Conservation (phyloP, 805 yeast species). For the Sungouiozyma ichnusensis region DNA sequence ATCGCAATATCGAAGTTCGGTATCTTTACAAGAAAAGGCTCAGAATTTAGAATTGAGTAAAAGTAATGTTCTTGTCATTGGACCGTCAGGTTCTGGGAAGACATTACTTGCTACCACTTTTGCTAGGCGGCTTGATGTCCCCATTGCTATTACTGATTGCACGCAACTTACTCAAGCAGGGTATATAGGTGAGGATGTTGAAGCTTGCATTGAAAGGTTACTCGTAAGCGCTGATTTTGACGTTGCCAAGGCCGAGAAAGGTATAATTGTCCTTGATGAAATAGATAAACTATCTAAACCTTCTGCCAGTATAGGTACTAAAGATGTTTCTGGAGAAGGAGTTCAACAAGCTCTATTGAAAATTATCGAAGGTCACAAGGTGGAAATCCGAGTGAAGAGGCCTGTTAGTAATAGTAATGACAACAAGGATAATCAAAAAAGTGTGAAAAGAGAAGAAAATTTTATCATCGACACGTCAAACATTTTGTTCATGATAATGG, state of each 20-base stretch:
- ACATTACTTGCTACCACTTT: slow-evolving; percentile 46
- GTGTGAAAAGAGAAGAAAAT: slow-evolving; percentile 32
- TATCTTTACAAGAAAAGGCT: slow-evolving; percentile 14
- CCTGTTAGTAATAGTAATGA: slow-evolving; percentile 26
- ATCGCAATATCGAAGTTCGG: slow-evolving; percentile 18
- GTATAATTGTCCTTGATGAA: slow-evolving; percentile 52
- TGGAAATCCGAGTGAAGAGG: slow-evolving; percentile 38
- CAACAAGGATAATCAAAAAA: slow-evolving; percentile 24
- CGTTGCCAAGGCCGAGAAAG: slow-evolving; percentile 42
- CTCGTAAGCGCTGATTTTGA: slow-evolving; percentile 41
- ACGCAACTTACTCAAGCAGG: slow-evolving; percentile 57
- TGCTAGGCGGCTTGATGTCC: slow-evolving; percentile 42
- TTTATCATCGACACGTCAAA: slow-evolving; percentile 45
- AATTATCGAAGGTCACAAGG: slow-evolving; percentile 45
- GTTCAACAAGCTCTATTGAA: slow-evolving; percentile 52
- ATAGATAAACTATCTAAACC: slow-evolving; percentile 48
- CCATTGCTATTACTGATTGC: slow-evolving; percentile 51
- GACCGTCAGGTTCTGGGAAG: slow-evolving; percentile 57
- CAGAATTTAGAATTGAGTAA: slow-evolving; percentile 41
- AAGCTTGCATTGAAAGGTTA: slow-evolving; percentile 43
- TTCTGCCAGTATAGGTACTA: slow-evolving; percentile 35
- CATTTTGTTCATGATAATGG: slow-evolving; percentile 47
- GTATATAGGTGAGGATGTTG: slow-evolving; percentile 56
- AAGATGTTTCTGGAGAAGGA: slow-evolving; percentile 56
- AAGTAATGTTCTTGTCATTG: slow-evolving; percentile 44